Evolutionary conservation across 2,329 filamentous ascomycete genomes (phyloP).

Genomic region (Botrytis porri): DNA sequence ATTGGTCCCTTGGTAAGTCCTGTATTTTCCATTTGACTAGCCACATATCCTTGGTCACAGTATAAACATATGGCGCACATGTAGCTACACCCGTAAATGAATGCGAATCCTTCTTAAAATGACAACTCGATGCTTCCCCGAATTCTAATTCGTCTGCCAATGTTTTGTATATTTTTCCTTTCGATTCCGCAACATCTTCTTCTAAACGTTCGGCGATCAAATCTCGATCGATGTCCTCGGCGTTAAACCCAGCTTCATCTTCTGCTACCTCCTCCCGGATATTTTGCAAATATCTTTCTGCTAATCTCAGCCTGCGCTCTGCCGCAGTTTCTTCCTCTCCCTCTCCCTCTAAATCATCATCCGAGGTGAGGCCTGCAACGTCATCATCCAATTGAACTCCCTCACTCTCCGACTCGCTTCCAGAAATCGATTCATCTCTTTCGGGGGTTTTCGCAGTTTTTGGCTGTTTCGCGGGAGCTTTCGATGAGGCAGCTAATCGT

Average conservation of each 20-base stretch:
- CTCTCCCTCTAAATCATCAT: constrained; percentile 61
- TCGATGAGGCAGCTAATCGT: constrained; percentile 48
- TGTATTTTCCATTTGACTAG: constrained; percentile 89
- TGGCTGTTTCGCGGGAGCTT: constrained; percentile 29
- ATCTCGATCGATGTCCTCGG: constrained; percentile 88
- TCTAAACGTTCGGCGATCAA: constrained; percentile 85
- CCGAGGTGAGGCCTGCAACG: constrained; percentile 51
- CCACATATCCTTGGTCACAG: constrained; percentile 78
- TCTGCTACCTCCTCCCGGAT: constrained; percentile 74
- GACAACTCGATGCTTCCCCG: constrained; percentile 60
- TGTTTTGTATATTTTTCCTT: constrained; percentile 82
- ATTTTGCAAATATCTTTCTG: constrained; percentile 90
- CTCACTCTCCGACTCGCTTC: constrained; percentile 73
- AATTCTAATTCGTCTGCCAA: constrained; percentile 74
- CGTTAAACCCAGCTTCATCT: constrained; percentile 78
- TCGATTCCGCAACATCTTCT: constrained; percentile 88
- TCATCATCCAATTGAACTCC: constrained; percentile 48
- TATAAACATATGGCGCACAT: constrained; percentile 79
- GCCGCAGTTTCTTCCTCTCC: constrained; percentile 77
- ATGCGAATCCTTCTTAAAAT: constrained; percentile 76
- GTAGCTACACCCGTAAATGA: constrained; percentile 77
- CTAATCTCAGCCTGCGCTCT: constrained; percentile 79
- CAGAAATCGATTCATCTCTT: constrained; percentile 71
- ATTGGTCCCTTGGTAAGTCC: constrained; percentile 58
- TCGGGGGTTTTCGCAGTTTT: constrained; percentile 45